Conservation (phyloP, 176 grass and related monocot species). For the Cenchrus fungigraminus region DNA sequence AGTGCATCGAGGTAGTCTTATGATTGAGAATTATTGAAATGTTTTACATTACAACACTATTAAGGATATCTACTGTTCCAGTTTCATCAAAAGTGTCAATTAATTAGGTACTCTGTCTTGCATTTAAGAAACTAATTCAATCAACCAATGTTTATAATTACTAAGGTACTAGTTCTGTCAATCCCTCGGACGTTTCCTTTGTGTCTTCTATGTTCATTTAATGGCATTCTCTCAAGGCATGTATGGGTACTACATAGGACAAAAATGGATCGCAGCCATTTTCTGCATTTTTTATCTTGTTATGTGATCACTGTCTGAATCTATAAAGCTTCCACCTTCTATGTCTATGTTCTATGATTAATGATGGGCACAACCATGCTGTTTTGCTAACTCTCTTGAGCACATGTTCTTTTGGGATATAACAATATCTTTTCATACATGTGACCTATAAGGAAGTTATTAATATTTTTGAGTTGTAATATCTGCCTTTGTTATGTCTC, state of each 20-base stretch:
- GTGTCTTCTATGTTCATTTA: neutral
- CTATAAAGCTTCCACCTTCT: neutral
- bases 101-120: slow-evolving; percentile 17
- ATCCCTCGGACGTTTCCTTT: neutral
- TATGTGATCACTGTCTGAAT: slow-evolving; percentile 22
- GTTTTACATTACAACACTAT: neutral
- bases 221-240: slow-evolving; percentile 15
- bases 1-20: neutral
- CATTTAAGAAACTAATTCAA: slow-evolving; percentile 18
- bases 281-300: neutral
- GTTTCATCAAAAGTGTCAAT: slow-evolving; percentile 12
- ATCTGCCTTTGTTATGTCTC: neutral
- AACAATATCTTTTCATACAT: neutral
- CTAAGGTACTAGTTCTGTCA: slow-evolving; percentile 1
- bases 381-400: neutral
- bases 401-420: neutral
- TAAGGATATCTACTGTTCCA: slow-evolving; percentile 19
- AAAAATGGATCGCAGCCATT: too few species aligned
- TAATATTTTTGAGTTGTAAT: neutral
- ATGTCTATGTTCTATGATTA: neutral
- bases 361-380: neutral
- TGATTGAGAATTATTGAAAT: slow-evolving; percentile 18
- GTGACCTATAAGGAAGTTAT: neutral
- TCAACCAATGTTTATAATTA: slow-evolving; percentile 1
- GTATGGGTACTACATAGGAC: neutral